These are phyloP conservation scores for Penicillium sp. DNA, from an alignment of 2,329 filamentous ascomycete genomes.

Conservation along the genomic window DNA sequence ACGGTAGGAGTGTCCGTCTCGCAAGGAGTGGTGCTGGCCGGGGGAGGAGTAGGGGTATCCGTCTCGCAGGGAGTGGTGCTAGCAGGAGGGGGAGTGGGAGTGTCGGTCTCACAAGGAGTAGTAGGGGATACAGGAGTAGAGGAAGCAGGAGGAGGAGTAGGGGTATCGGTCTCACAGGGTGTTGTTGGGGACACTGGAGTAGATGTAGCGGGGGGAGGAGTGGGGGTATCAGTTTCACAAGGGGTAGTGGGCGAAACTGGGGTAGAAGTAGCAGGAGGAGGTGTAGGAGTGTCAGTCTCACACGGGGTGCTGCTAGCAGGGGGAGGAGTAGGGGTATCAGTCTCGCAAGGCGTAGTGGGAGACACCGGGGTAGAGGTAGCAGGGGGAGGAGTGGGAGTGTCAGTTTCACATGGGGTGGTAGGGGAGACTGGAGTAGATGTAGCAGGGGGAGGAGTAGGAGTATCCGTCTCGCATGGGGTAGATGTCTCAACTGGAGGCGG, in stretches of 20 bases:
- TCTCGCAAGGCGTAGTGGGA: conserved; percentile 6
- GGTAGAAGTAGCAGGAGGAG: conserved; percentile 1
- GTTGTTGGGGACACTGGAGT: background rate
- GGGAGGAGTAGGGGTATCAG: conserved; percentile 1
- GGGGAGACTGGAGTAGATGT: background rate
- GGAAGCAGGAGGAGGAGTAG: background rate
- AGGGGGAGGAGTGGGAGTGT: background rate
- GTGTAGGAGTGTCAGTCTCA: conserved; percentile 4
- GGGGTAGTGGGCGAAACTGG: conserved; percentile 7
- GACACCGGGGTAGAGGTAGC: background rate
- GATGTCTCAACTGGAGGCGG: background rate
- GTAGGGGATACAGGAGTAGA: background rate
- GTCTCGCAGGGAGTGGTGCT: conserved; percentile 13
- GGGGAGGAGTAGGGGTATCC: conserved; percentile 4
- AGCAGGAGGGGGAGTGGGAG: conserved; percentile 5
- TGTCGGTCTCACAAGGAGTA: conserved; percentile 8
- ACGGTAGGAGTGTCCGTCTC: conserved; percentile 1
- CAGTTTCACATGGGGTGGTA: conserved; percentile 8
- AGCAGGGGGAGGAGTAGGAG: background rate
- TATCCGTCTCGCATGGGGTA: conserved; percentile 10
- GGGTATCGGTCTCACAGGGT: conserved; percentile 1
- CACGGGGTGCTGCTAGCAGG: conserved; percentile 8
- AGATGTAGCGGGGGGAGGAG: background rate
- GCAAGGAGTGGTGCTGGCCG: conserved; percentile 1
- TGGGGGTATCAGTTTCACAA: conserved; percentile 6